Evolutionary conservation across 2,329 filamentous ascomycete genomes (phyloP), one percentile per base, ranked within the genome.

Genomic region (Stagonosporopsis rhizophila): DNA sequence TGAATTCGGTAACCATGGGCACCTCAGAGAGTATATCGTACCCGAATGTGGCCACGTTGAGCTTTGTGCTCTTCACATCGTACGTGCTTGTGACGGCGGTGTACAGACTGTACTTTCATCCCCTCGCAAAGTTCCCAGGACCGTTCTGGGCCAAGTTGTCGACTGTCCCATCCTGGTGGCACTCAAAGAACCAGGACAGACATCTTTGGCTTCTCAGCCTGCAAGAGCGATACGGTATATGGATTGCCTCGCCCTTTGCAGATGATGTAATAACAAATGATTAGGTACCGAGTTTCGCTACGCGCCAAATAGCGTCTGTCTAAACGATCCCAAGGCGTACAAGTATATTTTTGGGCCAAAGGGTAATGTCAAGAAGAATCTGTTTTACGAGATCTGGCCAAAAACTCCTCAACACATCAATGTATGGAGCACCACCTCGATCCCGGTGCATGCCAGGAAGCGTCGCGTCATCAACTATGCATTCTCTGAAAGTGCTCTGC

Each of bases 121-220:
- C 65, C 20, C 56, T 68, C 4, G 60, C 62, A 19, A 62, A 56
- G 9, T 68, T 66, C 35, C 65, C 62, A 3, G 65, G 65, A 1
- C 65, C 65, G 7, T 32, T 67, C 40, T 57, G 61, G 50, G 57
- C 57, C 9, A 58, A 54, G 22, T 25, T 58, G 8, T 56, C 57
- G 1, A 48, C 45, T 1, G 23, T 66, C 8, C 63, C 61, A 3
- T 55, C 64, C 1, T 67, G 58, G 32, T 92, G 89, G 75, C 85
- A 90, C 64, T 87, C 88, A 32, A 87, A 85, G 74, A 87, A 85
- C 65, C 89, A 88, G 40, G 88, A 91, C 67, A 82, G 89, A 1
- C 89, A 92, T 68, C 79, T 92, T n/a, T 85, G 89, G 72, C 85
- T 91, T 62, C 88, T 87, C 79, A 79, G 82, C 17, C 78, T 88